Base-by-base conservation (phyloP, 192 early-diverging fungal species). In the Entomortierella chlamydospora region DNA sequence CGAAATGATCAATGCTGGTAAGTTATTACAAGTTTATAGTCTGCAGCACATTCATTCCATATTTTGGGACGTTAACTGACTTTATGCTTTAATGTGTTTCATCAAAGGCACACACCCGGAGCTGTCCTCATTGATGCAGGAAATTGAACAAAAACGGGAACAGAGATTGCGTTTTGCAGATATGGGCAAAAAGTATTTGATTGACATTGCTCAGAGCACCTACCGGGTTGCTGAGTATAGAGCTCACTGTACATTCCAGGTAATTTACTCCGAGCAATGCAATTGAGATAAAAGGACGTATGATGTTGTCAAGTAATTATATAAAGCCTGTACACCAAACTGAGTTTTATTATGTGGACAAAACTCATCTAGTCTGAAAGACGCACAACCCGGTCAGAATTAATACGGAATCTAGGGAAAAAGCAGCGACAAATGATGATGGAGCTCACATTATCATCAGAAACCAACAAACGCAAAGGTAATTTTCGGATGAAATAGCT, bases 91-190 rank as follows among this genome's bases (percentile, higher is more conserved):
- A 2, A 47, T 47, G 5, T 20, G 29, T 39, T 31, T 12, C 25
- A 29, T 12, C 25, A 29, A 37, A 86, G 85, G 85, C 8, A 85
- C 87, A 26, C 87, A 88, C 61, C 87, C 87, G 1, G 87, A 87
- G 37, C 60, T 88, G 28, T 68, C 81, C 4, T 70, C 83, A 18
- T 63, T 84, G 23, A 87, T 87, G 83, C 79, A 73, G 31, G 86
- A 87, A 49, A 85, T 87, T 57, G 86, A 84, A 61, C 76, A 83
- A 15, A 87, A 87, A 59, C 83, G 83, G 26, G 70, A 70, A 58
- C 82, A 82, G n/a, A 59, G 84, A 12, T 43, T 87, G 33, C 59
- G 61, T 7, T 68, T 68, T 18, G 84, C 86, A 9, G 86, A 81
- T 15, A 82, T 82, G 59, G 85, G 86, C 65, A 74, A 72, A 47